These are phyloP conservation scores for Apophysomyces variabilis DNA, from an alignment of 371 early-diverging fungal species.

Conservation along the genomic window DNA sequence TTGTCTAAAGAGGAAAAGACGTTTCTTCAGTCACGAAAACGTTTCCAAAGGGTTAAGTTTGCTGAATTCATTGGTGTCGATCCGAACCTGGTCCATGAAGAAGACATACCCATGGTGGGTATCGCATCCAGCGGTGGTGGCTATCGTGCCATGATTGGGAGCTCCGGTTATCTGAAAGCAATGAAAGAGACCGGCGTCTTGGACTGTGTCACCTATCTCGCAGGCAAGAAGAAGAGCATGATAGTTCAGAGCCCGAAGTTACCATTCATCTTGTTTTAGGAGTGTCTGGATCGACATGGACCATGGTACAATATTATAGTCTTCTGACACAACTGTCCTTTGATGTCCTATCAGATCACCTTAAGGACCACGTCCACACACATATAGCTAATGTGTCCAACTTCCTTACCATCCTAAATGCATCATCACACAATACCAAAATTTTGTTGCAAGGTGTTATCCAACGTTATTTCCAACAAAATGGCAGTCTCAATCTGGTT, in stretches of 20 bases:
- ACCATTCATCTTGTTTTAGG: slow-evolving; percentile 17
- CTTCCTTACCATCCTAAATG: slow-evolving; percentile 37
- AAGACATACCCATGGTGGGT: slow-evolving; percentile 60
- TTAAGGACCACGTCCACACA: slow-evolving; percentile 41
- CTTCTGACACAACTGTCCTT: slow-evolving; percentile 32
- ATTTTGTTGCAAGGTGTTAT: slow-evolving; percentile 45
- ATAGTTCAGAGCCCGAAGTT: background rate
- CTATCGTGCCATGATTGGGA: slow-evolving; percentile 73
- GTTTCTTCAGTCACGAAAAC: slow-evolving; percentile 43
- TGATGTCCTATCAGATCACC: slow-evolving; percentile 29
- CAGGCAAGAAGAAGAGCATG: slow-evolving; percentile 34
- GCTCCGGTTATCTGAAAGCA: slow-evolving; percentile 61
- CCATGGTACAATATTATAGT: slow-evolving; percentile 48
- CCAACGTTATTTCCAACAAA: slow-evolving; percentile 45
- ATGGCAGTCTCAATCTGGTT: slow-evolving; percentile 45
- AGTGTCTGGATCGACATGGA: slow-evolving; percentile 65
- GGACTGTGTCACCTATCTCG: slow-evolving; percentile 65
- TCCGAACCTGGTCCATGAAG: slow-evolving; percentile 48
- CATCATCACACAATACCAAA: slow-evolving; percentile 34
- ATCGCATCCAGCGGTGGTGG: slow-evolving; percentile 75
- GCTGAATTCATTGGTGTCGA: slow-evolving; percentile 64
- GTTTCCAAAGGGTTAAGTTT: slow-evolving; percentile 51
- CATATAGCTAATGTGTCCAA: slow-evolving; percentile 52
- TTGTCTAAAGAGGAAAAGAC: slow-evolving; percentile 44
- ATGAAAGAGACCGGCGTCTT: slow-evolving; percentile 60